These are phyloP conservation scores for Lithospermum erythrorhizon DNA, from an alignment of 257 asterid species.

Conservation along the genomic window DNA sequence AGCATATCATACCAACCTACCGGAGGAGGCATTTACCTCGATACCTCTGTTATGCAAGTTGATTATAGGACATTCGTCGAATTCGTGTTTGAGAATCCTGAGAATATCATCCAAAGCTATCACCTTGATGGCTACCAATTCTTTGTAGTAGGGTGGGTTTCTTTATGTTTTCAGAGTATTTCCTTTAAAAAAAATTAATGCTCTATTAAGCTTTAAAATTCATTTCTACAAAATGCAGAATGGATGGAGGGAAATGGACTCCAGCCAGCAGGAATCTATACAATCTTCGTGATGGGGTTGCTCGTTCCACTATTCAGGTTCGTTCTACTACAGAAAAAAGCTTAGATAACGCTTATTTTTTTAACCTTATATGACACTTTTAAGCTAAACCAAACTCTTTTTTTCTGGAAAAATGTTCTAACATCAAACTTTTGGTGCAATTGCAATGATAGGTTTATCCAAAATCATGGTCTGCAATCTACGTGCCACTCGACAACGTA, in stretches of 20 bases:
- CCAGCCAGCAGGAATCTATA: constrained; percentile 41
- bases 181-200: not conserved
- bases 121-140: constrained; percentile 79
- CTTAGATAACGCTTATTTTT: no score
- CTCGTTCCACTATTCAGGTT: constrained; percentile 84
- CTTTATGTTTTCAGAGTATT: not conserved
- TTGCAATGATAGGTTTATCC: constrained; percentile 60
- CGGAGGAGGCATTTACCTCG: constrained; percentile 71
- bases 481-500: constrained; percentile 62
- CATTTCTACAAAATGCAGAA: constrained; percentile 26
- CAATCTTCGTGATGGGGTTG: constrained; percentile 84
- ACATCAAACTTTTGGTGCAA: not conserved
- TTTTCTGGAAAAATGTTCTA: not conserved
- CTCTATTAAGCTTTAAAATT: constrained; percentile 4
- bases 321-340: not conserved
- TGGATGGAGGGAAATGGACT: constrained; percentile 90
- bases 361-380: no score
- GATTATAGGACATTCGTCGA: constrained; percentile 67
- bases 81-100: constrained; percentile 60
- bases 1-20: constrained; percentile 51
- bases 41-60: constrained; percentile 58
- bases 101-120: constrained; percentile 68
- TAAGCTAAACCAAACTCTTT: not conserved
- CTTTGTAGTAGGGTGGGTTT: constrained; percentile 79
- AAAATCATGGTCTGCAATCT: constrained; percentile 67